Percentiles rank a stretch among this genome's conserved stretches.
Conservation (phyloP, 2,329 filamentous ascomycete species). For the Botrytis tulipae region DNA sequence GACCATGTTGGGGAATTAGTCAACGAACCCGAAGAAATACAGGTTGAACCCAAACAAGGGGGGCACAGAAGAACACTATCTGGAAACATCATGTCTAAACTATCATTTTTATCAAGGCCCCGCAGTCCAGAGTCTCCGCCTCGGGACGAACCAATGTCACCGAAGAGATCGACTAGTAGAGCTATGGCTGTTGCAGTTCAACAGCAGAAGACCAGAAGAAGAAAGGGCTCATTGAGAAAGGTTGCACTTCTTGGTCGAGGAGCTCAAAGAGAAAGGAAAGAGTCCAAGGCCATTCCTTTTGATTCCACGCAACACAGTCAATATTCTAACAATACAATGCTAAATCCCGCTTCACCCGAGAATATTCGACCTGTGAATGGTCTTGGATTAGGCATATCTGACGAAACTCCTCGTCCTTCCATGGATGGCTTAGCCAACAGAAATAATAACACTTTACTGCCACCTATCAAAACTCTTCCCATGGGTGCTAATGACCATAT, state of each 20-base stretch:
- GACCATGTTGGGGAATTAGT: conserved; percentile 2
- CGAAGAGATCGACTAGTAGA: conserved; percentile 35
- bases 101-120: conserved; percentile 58
- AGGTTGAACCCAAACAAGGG: conserved; percentile 43
- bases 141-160: conserved; percentile 33
- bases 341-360: conserved; percentile 33
- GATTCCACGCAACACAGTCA: conserved; percentile 35
- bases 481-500: conserved; percentile 35
- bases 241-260: conserved; percentile 78
- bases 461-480: conserved; percentile 37
- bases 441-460: conserved; percentile 29
- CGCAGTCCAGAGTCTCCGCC: conserved; percentile 37
- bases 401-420: conserved; percentile 47
- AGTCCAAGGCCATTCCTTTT: conserved; percentile 43
- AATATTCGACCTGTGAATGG: conserved; percentile 29
- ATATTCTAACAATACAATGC: conserved; percentile 26
- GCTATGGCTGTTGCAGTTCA: conserved; percentile 41
- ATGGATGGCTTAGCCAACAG: conserved; percentile 48
- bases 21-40: conserved; percentile 19
- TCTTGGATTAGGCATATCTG: conserved; percentile 49
- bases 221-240: conserved; percentile 84
- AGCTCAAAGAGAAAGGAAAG: conserved; percentile 58
- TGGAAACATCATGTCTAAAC: conserved; percentile 63
- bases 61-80: conserved; percentile 38
- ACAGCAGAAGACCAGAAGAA: conserved; percentile 59